phyloP scores from a whole-genome alignment of 768 basidiomycete species.

The Trametes cinnabarina region DNA sequence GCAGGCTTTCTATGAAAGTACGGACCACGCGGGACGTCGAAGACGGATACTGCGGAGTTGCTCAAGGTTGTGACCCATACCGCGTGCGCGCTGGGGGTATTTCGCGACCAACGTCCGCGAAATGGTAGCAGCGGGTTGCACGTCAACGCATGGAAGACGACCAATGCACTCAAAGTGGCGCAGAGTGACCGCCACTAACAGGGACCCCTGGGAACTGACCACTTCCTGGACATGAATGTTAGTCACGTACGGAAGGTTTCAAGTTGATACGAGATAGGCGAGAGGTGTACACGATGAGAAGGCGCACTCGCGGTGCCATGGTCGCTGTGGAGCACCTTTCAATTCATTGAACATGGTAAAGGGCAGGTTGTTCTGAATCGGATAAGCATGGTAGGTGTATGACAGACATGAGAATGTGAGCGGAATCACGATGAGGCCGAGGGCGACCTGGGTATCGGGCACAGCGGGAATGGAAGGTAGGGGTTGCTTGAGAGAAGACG shows the following conservation, averaged over 20 bases:
- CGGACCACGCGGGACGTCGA: slow-evolving; percentile 1
- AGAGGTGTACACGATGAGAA: neutral
- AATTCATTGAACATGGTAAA: neutral
- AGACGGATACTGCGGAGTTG: neutral
- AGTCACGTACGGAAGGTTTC: too few relatives aligned
- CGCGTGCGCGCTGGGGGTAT: neutral
- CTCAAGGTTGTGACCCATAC: neutral
- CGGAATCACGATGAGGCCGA: neutral
- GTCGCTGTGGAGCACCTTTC: neutral
- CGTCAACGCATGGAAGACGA: too few relatives aligned
- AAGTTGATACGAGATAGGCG: neutral
- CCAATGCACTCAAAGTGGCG: too few relatives aligned
- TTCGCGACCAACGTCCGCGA: too few relatives aligned
- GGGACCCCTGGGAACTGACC: too few relatives aligned
- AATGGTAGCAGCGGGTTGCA: too few relatives aligned
- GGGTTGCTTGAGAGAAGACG: neutral
- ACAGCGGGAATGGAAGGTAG: neutral
- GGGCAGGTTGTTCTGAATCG: neutral
- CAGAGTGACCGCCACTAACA: too few relatives aligned
- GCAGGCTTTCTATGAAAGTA: slow-evolving; percentile 9
- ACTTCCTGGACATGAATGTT: too few relatives aligned
- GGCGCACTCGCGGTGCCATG: too few relatives aligned
- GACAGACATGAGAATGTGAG: slow-evolving; percentile 16
- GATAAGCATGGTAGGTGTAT: slow-evolving; percentile 6
- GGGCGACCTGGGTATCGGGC: neutral